These are phyloP conservation scores for Candida khao-thaluensis DNA, from an alignment of 805 yeast species.

Conservation along the genomic window DNA sequence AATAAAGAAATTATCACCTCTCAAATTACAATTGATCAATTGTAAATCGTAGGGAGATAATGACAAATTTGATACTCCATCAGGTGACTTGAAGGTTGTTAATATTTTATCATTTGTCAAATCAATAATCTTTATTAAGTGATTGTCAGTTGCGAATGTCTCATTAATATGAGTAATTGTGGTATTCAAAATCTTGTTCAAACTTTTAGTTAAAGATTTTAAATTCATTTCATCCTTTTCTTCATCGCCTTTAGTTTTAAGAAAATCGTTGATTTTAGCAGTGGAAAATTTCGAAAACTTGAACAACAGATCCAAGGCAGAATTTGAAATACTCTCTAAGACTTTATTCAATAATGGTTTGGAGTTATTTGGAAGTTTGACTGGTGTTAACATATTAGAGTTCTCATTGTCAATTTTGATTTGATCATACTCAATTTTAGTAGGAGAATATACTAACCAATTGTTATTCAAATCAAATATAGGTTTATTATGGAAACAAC, in stretches of 20 bases:
- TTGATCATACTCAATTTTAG: conserved; percentile 34
- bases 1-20: conserved; percentile 63
- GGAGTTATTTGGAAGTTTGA: conserved; percentile 46
- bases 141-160: conserved; percentile 26
- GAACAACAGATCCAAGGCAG: conserved; percentile 52
- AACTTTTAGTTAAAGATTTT: conserved; percentile 30
- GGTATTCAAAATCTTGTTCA: conserved; percentile 33
- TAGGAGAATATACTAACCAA: conserved; percentile 50
- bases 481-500: conserved; percentile 35
- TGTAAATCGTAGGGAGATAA: conserved; percentile 61
- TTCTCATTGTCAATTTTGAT: conserved; percentile 21
- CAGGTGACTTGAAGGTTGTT: conserved; percentile 54
- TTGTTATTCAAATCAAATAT: conserved; percentile 49
- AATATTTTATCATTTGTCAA: conserved; percentile 38
- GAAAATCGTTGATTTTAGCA: conserved; percentile 40
- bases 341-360: conserved; percentile 50
- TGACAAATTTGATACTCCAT: conserved; percentile 59
- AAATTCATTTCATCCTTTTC: conserved; percentile 20
- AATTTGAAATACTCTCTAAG: conserved; percentile 47
- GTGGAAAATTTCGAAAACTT: conserved; percentile 45
- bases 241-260: conserved; percentile 18
- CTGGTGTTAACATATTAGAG: conserved; percentile 37
- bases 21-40: conserved; percentile 49
- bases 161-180: conserved; percentile 30
- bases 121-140: conserved; percentile 47